phyloP scores from a whole-genome alignment of 768 basidiomycete genomes.

The Baorangia bicolor region DNA sequence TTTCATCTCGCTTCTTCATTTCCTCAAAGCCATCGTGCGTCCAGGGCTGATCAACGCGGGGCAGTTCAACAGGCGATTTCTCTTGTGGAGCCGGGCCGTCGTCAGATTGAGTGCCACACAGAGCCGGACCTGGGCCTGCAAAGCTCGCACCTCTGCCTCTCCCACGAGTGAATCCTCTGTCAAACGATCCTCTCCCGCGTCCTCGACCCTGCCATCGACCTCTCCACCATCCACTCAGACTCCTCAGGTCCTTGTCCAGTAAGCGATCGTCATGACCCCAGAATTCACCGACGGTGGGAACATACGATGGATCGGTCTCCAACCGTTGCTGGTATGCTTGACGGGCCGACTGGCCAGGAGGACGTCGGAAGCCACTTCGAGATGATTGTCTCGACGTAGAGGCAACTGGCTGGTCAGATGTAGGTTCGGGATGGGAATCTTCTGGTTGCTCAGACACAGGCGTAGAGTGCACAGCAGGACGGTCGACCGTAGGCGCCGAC shows the following conservation, averaged over 20 bases:
- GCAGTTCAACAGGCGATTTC: slow-evolving; percentile 34
- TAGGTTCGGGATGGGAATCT: slow-evolving; percentile 17
- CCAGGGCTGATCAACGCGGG: slow-evolving; percentile 72
- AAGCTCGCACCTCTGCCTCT: slow-evolving; percentile 54
- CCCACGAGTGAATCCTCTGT: slow-evolving; percentile 48
- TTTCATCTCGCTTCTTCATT: slow-evolving; percentile 74
- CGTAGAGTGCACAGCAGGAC: slow-evolving; percentile 13
- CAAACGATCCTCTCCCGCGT: slow-evolving; percentile 52
- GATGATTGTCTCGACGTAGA: slow-evolving; percentile 40
- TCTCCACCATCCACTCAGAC: slow-evolving; percentile 86
- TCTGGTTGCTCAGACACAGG: slow-evolving; percentile 15
- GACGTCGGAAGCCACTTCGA: slow-evolving; percentile 32
- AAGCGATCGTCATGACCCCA: slow-evolving; percentile 95
- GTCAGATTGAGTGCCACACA: slow-evolving; percentile 18
- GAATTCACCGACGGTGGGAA: slow-evolving; percentile 88
- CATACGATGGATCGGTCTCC: slow-evolving; percentile 82
- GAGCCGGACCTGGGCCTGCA: slow-evolving; percentile 17
- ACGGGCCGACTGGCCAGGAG: slow-evolving; percentile 62
- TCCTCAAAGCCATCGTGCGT: slow-evolving; percentile 89
- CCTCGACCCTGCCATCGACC: slow-evolving; percentile 73
- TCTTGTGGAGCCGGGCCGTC: slow-evolving; percentile 19
- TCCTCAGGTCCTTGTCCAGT: slow-evolving; percentile 77
- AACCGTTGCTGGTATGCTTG: slow-evolving; percentile 85
- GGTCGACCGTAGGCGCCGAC: slow-evolving; percentile 34
- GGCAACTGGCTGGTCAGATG: slow-evolving; percentile 35